Base-by-base conservation (phyloP, 129 eudicot genomes). In the Centrapalus pauciflorus region DNA sequence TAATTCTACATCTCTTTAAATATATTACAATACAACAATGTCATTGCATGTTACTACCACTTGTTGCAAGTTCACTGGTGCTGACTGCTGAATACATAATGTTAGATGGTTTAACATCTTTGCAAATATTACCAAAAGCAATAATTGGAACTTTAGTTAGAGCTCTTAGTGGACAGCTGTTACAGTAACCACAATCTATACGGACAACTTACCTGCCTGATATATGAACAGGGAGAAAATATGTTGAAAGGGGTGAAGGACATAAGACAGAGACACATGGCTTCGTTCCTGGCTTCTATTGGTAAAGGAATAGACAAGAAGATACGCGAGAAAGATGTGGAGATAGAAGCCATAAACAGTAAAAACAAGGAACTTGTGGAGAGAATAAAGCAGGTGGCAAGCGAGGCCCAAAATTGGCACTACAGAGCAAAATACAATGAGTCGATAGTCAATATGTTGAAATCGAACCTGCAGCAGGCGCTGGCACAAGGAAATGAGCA, bases 321-420 rank as follows among this genome's bases (percentile, higher is more conserved):
- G 75, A 61, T 94, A 28, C 88, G 51, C 0, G 95, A 89, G 45
- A 94, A 89, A 69, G 95, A 94, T 59, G 11, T 79, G 0, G 95
- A 94, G 76, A 69, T 94, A 19, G 99, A 89, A 35, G 72, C 69
- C 82, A 72, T 89, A 55, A 89, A 85, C 64, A 87, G 86, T 28
- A 94, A 86, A 67, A 89, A 94, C 82, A 68, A 65, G 61, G 97
- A 94, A 64, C 90, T 94, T 0, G 74, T 81, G 6, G 95, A 86
- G 49, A 74, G 84, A 64, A 77, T 89, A 79, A 94, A 89, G 71
- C 93, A 89, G 69, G 90, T 82, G 30, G 95, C 93, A 50, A 65
- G 67, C 8, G 97, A 94, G 55, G 88, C 99, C 74, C 97, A 94
- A 40, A 87, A 82, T 21, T 94, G 99, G 99, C 93, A 89, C 72